These are phyloP conservation scores for Blastobotrys chiropterorum DNA, from an alignment of 805 yeast genomes.

Conservation along the genomic window DNA sequence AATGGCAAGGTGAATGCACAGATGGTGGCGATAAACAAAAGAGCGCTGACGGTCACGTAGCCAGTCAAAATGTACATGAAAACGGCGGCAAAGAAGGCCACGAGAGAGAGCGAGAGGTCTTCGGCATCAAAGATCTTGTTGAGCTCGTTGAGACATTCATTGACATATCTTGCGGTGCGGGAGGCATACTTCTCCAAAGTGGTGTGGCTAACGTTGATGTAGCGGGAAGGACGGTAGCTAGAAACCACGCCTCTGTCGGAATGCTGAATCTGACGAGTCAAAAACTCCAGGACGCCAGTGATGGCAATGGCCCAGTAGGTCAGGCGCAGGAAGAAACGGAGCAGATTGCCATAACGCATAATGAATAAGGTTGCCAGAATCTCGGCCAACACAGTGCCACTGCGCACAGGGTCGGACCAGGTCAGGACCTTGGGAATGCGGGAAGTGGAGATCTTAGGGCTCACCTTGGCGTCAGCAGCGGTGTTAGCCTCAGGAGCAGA, in stretches of 20 bases:
- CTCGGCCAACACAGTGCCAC: constrained; percentile 54
- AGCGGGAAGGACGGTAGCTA: constrained; percentile 61
- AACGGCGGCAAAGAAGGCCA: constrained; percentile 63
- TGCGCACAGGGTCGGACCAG: constrained; percentile 69
- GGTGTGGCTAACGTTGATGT: constrained; percentile 33
- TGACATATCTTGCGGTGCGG: constrained; percentile 18
- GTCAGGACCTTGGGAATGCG: constrained; percentile 48
- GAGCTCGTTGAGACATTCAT: constrained; percentile 24
- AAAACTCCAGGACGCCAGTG: constrained; percentile 72
- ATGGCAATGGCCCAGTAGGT: constrained; percentile 52
- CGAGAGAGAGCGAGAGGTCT: constrained; percentile 65
- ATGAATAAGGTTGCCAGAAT: constrained; percentile 53
- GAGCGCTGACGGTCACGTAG: constrained; percentile 64
- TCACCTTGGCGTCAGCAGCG: constrained; percentile 1
- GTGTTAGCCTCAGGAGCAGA: constrained; percentile 1
- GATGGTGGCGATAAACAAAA: constrained; percentile 52
- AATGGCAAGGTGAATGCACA: constrained; percentile 70
- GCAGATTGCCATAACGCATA: constrained; percentile 25
- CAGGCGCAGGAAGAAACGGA: constrained; percentile 31
- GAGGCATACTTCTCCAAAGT: constrained; percentile 41
- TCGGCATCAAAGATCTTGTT: constrained; percentile 47
- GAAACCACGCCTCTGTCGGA: constrained; percentile 63
- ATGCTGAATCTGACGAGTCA: constrained; percentile 67
- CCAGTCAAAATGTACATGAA: constrained; percentile 66
- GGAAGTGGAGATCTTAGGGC: too few relatives aligned